Evolutionary conservation across 257 asterid species (phyloP).

Genomic region (Leptodermis oblonga): DNA sequence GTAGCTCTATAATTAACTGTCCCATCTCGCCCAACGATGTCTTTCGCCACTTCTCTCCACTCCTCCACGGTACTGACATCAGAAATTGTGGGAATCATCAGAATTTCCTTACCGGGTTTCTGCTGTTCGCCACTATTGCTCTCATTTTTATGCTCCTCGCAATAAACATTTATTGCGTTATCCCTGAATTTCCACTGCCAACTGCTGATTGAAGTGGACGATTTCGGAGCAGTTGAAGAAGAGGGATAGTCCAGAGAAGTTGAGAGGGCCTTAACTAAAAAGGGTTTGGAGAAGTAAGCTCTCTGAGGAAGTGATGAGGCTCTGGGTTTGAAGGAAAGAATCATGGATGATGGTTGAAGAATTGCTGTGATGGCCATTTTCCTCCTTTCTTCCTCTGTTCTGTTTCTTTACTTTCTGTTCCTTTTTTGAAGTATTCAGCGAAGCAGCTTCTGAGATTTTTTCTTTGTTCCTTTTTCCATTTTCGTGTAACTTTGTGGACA

Average conservation of each 20-base stretch:
- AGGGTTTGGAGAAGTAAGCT: constrained; percentile 6
- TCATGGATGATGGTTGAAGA: constrained; percentile 12
- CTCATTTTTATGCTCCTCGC: constrained; percentile 51
- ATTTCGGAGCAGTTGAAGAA: constrained; percentile 13
- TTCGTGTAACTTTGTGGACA: not conserved
- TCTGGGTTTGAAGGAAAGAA: constrained; percentile 11
- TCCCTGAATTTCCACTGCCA: constrained; percentile 81
- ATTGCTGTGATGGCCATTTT: constrained; percentile 19
- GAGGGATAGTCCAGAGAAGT: constrained; percentile 24
- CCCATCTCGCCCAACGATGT: constrained; percentile 47
- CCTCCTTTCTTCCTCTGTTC: not conserved
- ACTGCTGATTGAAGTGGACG: constrained; percentile 16
- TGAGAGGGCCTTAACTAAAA: constrained; percentile 12
- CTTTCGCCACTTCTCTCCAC: constrained; percentile 85
- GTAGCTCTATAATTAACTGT: constrained; percentile 55
- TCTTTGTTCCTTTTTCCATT: not conserved
- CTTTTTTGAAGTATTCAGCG: not conserved
- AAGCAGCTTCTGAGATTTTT: not conserved
- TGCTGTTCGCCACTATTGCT: constrained; percentile 16
- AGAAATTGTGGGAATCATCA: constrained; percentile 86
- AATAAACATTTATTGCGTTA: constrained; percentile 58
- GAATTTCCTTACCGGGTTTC: constrained; percentile 49
- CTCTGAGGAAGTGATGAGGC: too few species aligned
- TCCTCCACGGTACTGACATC: constrained; percentile 97
- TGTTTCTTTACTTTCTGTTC: not conserved